Conservation (phyloP, 148 eudicot genomes). For the Amaranthus palmeri region DNA sequence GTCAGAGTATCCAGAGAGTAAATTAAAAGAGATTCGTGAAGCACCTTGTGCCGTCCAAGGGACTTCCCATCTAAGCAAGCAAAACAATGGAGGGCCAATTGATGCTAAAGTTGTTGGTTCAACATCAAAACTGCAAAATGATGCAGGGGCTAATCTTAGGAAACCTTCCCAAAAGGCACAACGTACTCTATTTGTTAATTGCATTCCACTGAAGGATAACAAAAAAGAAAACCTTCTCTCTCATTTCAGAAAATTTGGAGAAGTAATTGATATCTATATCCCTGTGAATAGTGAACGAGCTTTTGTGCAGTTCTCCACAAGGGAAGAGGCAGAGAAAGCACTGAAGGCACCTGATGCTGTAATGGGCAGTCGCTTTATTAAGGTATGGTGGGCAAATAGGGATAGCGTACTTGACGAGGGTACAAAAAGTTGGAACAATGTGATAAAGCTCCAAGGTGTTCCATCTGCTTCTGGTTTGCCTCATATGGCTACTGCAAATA, state of each 20-base stretch:
- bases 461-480: background rate
- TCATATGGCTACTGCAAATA: slow-evolving; percentile 25
- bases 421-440: slow-evolving; percentile 31
- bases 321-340: slow-evolving; percentile 90
- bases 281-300: slow-evolving; percentile 74
- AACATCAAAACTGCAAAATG: slow-evolving; percentile 44
- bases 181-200: slow-evolving; percentile 70
- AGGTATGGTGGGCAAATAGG: slow-evolving; percentile 91
- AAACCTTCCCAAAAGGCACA: slow-evolving; percentile 69
- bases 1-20: slow-evolving; percentile 31
- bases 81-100: slow-evolving; percentile 25
- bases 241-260: slow-evolving; percentile 89
- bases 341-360: slow-evolving; percentile 97
- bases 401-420: slow-evolving; percentile 60
- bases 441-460: slow-evolving; percentile 26
- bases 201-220: slow-evolving; percentile 79
- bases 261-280: slow-evolving; percentile 75
- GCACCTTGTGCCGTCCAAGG: slow-evolving; percentile 28
- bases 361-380: slow-evolving; percentile 94
- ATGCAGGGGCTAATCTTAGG: slow-evolving; percentile 35
- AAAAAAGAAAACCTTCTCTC: slow-evolving; percentile 69
- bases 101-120: slow-evolving; percentile 32
- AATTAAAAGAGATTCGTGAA: slow-evolving; percentile 31
- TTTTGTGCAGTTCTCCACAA: slow-evolving; percentile 90
- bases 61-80: slow-evolving; percentile 40